These are phyloP conservation scores for Hemisphaericaspora xylofermentans DNA, from an alignment of 1,139 yeast species.

Conservation along the genomic window DNA sequence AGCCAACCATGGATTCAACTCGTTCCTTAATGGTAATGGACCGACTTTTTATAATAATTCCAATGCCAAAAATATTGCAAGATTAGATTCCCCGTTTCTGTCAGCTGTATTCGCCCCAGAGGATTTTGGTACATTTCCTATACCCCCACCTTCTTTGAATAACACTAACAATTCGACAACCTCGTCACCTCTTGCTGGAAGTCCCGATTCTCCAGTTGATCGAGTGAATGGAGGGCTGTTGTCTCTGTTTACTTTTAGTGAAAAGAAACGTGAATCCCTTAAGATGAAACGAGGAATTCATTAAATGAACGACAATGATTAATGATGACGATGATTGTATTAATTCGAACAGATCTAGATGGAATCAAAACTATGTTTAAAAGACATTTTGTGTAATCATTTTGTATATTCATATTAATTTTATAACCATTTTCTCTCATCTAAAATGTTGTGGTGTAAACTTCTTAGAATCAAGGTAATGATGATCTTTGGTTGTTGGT, in stretches of 20 bases:
- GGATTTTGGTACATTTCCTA: conserved; percentile 26
- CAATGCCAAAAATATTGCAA: conserved; percentile 15
- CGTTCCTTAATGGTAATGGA: conserved; percentile 21
- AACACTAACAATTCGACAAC: not conserved
- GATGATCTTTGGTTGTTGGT: too few species aligned
- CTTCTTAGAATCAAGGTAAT: too few species aligned
- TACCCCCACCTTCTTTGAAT: not conserved
- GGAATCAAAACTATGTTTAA: too few species aligned
- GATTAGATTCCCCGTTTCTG: conserved; percentile 47
- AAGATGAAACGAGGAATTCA: conserved; percentile 50
- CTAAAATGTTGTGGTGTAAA: too few species aligned
- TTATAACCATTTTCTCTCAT: too few species aligned
- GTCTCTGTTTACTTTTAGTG: conserved; percentile 32
- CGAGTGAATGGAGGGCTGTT: conserved; percentile 5
- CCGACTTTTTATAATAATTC: not conserved
- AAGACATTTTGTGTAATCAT: too few species aligned
- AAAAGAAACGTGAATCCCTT: conserved; percentile 48
- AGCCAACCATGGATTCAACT: conserved; percentile 32
- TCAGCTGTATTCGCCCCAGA: conserved; percentile 43
- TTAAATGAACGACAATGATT: conserved; percentile 14
- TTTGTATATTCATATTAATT: too few species aligned
- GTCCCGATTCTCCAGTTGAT: conserved; percentile 9
- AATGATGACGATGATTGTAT: not conserved
- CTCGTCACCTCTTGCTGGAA: conserved; percentile 4
- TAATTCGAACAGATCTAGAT: not conserved